Percentiles rank a stretch among this genome's conserved stretches.
These are phyloP conservation scores for Labyrinthula sp. DNA, from an alignment of 352 stramenopile genomes.

Conservation along the genomic window DNA sequence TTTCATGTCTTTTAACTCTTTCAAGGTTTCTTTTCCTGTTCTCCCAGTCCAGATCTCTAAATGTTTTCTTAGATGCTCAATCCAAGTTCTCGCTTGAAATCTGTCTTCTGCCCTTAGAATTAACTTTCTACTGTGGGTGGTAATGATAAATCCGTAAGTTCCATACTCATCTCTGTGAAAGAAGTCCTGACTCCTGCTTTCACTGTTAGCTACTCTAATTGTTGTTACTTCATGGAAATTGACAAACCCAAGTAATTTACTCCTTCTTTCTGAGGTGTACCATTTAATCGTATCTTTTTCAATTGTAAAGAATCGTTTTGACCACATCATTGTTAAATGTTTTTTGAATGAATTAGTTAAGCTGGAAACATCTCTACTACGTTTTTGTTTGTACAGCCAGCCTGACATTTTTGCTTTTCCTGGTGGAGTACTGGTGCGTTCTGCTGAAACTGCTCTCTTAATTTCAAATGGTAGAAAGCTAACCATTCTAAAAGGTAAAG, in stretches of 20 bases:
- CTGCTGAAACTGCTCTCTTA: no score
- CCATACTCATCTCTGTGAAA: conserved; percentile 26
- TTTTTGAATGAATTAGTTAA: no score
- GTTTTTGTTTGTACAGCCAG: conserved; percentile 22
- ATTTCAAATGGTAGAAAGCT: no score
- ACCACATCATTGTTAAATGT: conserved; percentile 22
- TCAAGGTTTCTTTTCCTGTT: conserved; percentile 16
- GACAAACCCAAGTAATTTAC: conserved; percentile 14
- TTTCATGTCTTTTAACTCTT: no score
- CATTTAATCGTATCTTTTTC: conserved; percentile 24
- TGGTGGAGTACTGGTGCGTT: no score
- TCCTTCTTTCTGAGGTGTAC: conserved; percentile 14
- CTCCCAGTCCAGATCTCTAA: conserved; percentile 22
- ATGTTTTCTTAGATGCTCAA: conserved; percentile 6
- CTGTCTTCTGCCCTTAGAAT: conserved; percentile 4
- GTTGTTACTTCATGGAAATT: conserved; percentile 21
- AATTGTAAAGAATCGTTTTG: conserved; percentile 24
- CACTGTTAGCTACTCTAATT: conserved; percentile 15
- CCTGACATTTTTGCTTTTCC: no score
- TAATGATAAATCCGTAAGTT: conserved; percentile 20
- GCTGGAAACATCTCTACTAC: conserved; percentile 7
- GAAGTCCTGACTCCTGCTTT: conserved; percentile 1
- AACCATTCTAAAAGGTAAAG: no score
- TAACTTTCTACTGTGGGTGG: conserved; percentile 5
- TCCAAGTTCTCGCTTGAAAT: conserved; percentile 13